Base-by-base conservation (phyloP, 257 asterid species). In the Fraxinus excelsior region DNA sequence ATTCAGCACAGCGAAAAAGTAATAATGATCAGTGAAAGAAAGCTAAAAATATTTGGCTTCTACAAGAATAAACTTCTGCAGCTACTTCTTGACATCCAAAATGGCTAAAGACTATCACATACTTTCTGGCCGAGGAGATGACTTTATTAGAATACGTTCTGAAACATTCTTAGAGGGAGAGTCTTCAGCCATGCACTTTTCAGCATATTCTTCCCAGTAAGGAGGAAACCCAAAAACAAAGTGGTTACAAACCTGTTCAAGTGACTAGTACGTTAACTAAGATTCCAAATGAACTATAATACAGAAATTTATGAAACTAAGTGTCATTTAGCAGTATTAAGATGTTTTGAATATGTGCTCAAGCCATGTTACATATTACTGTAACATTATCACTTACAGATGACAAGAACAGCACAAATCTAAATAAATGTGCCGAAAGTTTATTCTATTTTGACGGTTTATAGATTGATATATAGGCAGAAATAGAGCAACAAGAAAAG, bases 181-280 rank as follows among this genome's bases (percentile, higher is more conserved):
- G 71, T 78, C 85, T 82, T 78, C 80, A 71, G 64, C 82, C 65
- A 77, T 62, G 82, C 73, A 80, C 42, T 80, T 83, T 62, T 82
- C 82, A 66, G 82, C 85, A 71, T 72, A 87, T 73, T 67, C 84
- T 89, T 92, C 90, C 97, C 98, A 94, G 78, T 78, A 72, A 23
- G 88, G 79, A 49, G 98, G 98, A 85, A 94, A 94, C 37, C 98
- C 97, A 35, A 84, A 79, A 74, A 80, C 34, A 80, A 94, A 94
- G 87, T 87, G 89, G 74, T 85, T 37, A 35, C 70, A 85, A 32
- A 90, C 91, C 98, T 94, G 88, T 77, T 81, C 38, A 74, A 84
- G 65, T 67, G 77, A 79, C 75, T 68, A 73, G 73, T 32, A 23
- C 16, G 53, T 64, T 19, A 58, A 58, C 1, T 2, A 8, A n/a